Conservation (phyloP, 345 rosid genomes). For the Ceriops tagal region DNA sequence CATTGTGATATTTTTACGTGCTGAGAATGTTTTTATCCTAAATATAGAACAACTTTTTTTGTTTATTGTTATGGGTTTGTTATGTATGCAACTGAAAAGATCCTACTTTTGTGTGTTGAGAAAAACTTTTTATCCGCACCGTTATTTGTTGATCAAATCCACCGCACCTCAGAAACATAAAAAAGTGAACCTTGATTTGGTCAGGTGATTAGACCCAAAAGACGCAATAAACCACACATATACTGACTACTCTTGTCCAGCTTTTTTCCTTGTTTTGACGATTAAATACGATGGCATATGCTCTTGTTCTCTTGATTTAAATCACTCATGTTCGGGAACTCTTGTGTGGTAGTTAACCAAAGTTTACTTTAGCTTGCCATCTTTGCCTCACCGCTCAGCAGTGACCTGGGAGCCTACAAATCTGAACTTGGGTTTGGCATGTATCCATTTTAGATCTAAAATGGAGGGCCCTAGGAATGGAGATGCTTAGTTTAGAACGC, state of each 20-base stretch:
- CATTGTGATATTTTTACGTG: neutral
- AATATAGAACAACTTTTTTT: neutral
- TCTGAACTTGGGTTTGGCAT: slow-evolving; percentile 12
- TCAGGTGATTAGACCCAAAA: slow-evolving; percentile 22
- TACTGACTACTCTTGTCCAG: slow-evolving; percentile 30
- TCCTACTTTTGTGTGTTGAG: neutral
- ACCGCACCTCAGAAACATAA: slow-evolving; percentile 22
- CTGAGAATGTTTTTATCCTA: neutral
- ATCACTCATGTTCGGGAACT: slow-evolving; percentile 23
- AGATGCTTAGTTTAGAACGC: slow-evolving; percentile 8
- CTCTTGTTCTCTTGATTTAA: slow-evolving; percentile 39
- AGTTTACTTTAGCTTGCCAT: slow-evolving; percentile 10
- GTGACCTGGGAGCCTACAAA: slow-evolving; percentile 19
- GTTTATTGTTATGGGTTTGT: slow-evolving; percentile 2
- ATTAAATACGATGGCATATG: neutral
- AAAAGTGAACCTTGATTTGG: slow-evolving; percentile 26
- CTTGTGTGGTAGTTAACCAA: neutral
- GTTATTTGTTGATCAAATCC: slow-evolving; percentile 25
- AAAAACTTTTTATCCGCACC: slow-evolving; percentile 8
- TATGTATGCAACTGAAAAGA: neutral
- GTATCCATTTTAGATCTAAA: slow-evolving; percentile 4
- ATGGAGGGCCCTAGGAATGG: slow-evolving; percentile 8
- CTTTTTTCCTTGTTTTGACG: slow-evolving; percentile 5
- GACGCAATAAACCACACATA: slow-evolving; percentile 18
- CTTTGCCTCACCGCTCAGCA: slow-evolving; percentile 19